Base-by-base conservation (phyloP, 1,284 basidiomycete species). In the Ganoderma lucidum region DNA sequence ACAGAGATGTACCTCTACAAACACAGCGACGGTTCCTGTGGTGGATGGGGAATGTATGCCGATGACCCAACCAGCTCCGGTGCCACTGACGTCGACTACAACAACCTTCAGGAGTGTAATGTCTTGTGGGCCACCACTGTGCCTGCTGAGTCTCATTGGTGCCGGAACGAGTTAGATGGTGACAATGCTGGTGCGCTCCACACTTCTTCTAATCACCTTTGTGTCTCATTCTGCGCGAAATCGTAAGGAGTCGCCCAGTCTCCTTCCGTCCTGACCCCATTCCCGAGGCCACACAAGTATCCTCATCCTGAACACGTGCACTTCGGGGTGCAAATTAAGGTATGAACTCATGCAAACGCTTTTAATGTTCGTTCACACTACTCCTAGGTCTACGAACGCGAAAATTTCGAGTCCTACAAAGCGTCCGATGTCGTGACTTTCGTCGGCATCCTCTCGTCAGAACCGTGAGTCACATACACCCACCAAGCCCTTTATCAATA, bases 51-150 rank as follows among this genome's bases (percentile, higher is more conserved):
- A 9, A 79, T 91, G 8, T 83, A 84, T 39, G 69, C 64, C 12
- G 66, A 71, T 8, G 65, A 48, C n/a, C 68, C 56, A 2, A 63
- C 63, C 23, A 69, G 69, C 64, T 71, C 73, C 14, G 71, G 71
- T 35, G 79, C 82, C 6, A 74, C 76, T 30, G 73, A 78, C 39
- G 72, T 89, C 35, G 81, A 88, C 62, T 85, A 88, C 71, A 76
- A 81, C 42, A 77, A 86, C 74, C 80, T 94, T n/a, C 82, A 83
- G 68, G 90, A 93, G 71, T 87, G 87, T 75, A 84, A 81, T 23
- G 82, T 89, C 6, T 67, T 93, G 3, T 94, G 93, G 93, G 90
- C 88, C 2, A 86, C 92, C 39, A 89, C 83, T 66, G 85, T 94
- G 8, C 93, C 93, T 4, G 90, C 89, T 14, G 85, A 92, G 75